Percentiles rank a stretch among this genome's conserved stretches.
Evolutionary conservation across 2,329 filamentous ascomycete species (phyloP).

Genomic region (Dryadomyces sulphureus): DNA sequence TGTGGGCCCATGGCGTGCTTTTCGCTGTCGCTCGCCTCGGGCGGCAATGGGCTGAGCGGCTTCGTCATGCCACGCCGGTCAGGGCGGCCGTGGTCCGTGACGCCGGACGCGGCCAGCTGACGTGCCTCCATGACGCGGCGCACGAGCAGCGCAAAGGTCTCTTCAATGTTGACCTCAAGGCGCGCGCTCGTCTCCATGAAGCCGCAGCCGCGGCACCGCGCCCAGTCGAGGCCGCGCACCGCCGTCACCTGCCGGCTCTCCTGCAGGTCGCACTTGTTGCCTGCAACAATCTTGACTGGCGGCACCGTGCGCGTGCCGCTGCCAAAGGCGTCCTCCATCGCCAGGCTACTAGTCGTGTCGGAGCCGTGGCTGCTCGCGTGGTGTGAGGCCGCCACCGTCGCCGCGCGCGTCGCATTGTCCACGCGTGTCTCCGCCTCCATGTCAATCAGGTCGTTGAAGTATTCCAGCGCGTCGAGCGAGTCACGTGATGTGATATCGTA

Average conservation of each 20-base stretch:
- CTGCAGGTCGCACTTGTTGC: slow-evolving; percentile 75
- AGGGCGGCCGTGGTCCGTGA: slow-evolving; percentile 22
- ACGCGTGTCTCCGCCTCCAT: slow-evolving; percentile 61
- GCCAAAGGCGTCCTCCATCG: slow-evolving; percentile 11
- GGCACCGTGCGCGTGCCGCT: slow-evolving; percentile 38
- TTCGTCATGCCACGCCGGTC: slow-evolving; percentile 41
- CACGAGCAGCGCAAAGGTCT: slow-evolving; percentile 64
- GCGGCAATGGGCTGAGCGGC: slow-evolving; percentile 38
- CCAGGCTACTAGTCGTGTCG: slow-evolving; percentile 4
- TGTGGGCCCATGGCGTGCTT: slow-evolving; percentile 21
- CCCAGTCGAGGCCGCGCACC: slow-evolving; percentile 62
- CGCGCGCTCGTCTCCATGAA: slow-evolving; percentile 85
- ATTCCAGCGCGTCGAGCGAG: slow-evolving; percentile 56
- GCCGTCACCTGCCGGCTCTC: slow-evolving; percentile 54
- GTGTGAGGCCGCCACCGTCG: neutral
- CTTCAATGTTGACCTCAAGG: slow-evolving; percentile 77
- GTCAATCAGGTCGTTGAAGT: slow-evolving; percentile 73
- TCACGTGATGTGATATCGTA: slow-evolving; percentile 68
- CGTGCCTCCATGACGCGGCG: slow-evolving; percentile 46
- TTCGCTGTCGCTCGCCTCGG: slow-evolving; percentile 11
- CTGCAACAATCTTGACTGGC: slow-evolving; percentile 70
- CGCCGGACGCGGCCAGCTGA: slow-evolving; percentile 31
- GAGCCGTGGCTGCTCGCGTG: slow-evolving; percentile 13
- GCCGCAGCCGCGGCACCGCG: slow-evolving; percentile 54
- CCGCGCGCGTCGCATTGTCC: slow-evolving; percentile 45